Evolutionary conservation across 805 yeast species (phyloP), one percentile per base, ranked within the genome.

Genomic region (Saccharomyces kudriavzevii): DNA sequence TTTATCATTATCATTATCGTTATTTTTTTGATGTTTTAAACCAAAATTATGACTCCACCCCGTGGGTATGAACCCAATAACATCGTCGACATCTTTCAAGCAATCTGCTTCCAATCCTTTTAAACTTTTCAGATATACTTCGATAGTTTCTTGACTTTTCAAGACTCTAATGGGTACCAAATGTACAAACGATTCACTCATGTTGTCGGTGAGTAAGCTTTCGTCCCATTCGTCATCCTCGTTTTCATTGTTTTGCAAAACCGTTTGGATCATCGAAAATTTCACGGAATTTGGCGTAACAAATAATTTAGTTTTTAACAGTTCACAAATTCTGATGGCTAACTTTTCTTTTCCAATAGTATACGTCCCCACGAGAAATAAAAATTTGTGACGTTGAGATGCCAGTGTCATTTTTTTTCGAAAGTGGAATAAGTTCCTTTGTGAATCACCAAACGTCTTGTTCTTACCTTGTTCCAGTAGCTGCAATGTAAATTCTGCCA

Each of bases 311-410:
- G 84, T 73, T 1, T 73, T 60, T 27, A 86, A 61, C 22, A 60
- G 63, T 49, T 77, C 70, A 60, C 89, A 87, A 11, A 87, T 71
- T 0, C 80, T 73, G 6, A 88, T 68, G 0, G 96, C 97, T 28
- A 94, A 67, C 54, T 85, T 80, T 66, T 94, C 99, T 65, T 94
- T 94, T 2, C 99, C 99, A 40, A 94, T 90, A 1, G 91, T 80
- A 67, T 94, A 94, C 0, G 96, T 84, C 0, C 98, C 98, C 14
- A 94, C 83, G 9, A 87, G 52, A 46, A 67, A 62, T 26, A 67
- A 53, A 24, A 56, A 54, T 25, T 56, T 57, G 31, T 46, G 8
- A 29, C 40, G 14, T 24, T 46, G 4, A 48, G 49, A 13, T 48
- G 28, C 3, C 25, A 25, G 2, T 45, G 27, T 20, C 20, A 6